Base-by-base conservation (phyloP, 257 asterid species). In the Nicotiana tabacum region DNA sequence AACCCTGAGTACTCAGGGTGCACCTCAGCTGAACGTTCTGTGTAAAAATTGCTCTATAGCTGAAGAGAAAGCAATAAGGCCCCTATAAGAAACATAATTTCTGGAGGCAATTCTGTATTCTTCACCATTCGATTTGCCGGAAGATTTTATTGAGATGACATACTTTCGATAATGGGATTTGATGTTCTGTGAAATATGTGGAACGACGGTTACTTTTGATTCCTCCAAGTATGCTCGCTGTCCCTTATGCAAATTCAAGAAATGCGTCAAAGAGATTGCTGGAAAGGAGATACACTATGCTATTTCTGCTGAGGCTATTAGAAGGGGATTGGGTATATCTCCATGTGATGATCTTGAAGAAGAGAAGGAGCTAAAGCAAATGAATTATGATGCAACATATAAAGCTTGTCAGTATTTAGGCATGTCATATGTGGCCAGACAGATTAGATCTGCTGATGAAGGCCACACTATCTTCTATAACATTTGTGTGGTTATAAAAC, bases 361-460 rank as follows among this genome's bases (percentile, higher is more conserved):
- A 90, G 98, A 96, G 88, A 92, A 90, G 74, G 98, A 96, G 82
- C 87, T 93, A 39, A 92, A 96, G 84, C 98, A 92, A 86, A 94
- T 92, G 97, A 98, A 94, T 85, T 90, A 93, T 88, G 93, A 96
- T 66, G 97, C 98, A 83, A 93, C 94, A 90, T 96, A 98, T 89
- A 94, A 78, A 91, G 90, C 87, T 46, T 96, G 99, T 88, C 94
- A 90, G 37, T 95, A 92, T 89, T 56, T 94, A 88, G 98, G 99
- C 81, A 37, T 94, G 91, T 89, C 96, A 78, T 94, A 94, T 29
- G 92, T 93, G 68, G 96, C 98, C 18, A 90, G 97, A 91, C 98
- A 95, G 97, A 96, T 86, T n/a, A 88, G 99, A 87, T 96, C 99
- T 46, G 98, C 98, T 70, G 99, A 96, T 89, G 99, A 96, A 91